phyloP scores from a whole-genome alignment of 371 early-diverging fungal genomes.

The Rhizopus delemar region DNA sequence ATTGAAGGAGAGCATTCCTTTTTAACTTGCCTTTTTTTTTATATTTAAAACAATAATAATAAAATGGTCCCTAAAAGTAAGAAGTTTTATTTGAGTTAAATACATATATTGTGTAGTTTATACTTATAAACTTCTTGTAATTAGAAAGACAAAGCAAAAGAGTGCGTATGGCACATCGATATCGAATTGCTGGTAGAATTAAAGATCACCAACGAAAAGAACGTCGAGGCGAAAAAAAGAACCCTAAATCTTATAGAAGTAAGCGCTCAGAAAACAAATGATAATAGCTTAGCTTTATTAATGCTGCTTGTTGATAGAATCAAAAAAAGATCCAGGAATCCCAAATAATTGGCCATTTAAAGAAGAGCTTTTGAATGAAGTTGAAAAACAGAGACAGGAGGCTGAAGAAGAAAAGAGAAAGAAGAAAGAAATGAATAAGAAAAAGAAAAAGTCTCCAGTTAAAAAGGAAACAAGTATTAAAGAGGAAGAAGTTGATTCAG shows the following conservation, averaged over 20 bases:
- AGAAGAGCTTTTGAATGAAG: constrained; percentile 52
- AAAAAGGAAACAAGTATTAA: background rate
- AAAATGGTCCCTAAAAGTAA: constrained; percentile 30
- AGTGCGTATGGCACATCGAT: constrained; percentile 61
- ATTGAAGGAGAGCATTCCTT: background rate
- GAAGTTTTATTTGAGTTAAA: background rate
- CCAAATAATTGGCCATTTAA: constrained; percentile 58
- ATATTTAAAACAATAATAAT: background rate
- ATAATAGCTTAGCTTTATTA: background rate
- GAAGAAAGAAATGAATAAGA: constrained; percentile 23
- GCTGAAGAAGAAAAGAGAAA: constrained; percentile 31
- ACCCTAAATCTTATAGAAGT: constrained; percentile 57
- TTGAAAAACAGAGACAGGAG: constrained; percentile 50
- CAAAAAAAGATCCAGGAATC: constrained; percentile 56
- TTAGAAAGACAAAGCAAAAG: constrained; percentile 66
- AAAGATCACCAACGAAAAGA: constrained; percentile 77
- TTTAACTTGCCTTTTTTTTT: constrained; percentile 7
- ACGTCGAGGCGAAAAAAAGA: constrained; percentile 69
- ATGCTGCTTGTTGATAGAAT: constrained; percentile 18
- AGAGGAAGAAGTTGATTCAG: background rate
- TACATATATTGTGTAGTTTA: background rate
- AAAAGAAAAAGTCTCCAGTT: constrained; percentile 19
- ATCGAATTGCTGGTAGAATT: constrained; percentile 77
- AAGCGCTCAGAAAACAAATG: constrained; percentile 16
- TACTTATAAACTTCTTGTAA: background rate